Conservation (phyloP, 1,284 basidiomycete genomes). For the Apiotrichum laibachii region DNA sequence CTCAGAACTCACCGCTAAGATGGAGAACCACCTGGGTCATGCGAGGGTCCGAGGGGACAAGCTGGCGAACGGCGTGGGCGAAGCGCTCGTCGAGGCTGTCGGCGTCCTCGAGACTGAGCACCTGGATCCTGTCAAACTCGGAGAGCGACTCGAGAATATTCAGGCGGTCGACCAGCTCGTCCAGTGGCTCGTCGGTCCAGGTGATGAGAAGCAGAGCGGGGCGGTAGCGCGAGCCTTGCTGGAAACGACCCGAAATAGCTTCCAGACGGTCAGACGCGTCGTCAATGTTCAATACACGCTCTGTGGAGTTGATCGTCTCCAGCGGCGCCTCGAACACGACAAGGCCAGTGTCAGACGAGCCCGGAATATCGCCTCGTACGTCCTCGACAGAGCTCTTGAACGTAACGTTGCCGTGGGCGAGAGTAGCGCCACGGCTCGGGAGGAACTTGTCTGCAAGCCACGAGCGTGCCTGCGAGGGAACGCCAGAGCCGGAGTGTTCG, state of each 20-base stretch:
- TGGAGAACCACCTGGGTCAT: conserved; percentile 27
- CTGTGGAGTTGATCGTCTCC: conserved; percentile 7
- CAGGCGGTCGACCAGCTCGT: conserved; percentile 32
- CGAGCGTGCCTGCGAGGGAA: conserved; percentile 21
- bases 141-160: conserved; percentile 25
- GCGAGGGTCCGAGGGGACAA: conserved; percentile 19
- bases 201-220: conserved; percentile 36
- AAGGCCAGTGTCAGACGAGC: conserved; percentile 27
- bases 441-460: conserved; percentile 41
- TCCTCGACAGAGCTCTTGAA: conserved; percentile 18
- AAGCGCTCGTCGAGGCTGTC: conserved; percentile 37
- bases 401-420: conserved; percentile 21
- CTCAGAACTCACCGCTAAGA: conserved; percentile 23
- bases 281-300: conserved; percentile 21
- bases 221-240: conserved; percentile 25
- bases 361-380: conserved; percentile 14
- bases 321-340: conserved; percentile 38
- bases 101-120: conserved; percentile 30
- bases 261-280: conserved; percentile 37
- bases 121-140: conserved; percentile 24
- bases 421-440: conserved; percentile 15
- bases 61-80: conserved; percentile 9
- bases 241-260: conserved; percentile 18
- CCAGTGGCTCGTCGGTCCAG: conserved; percentile 39
- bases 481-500: conserved; percentile 23